Base-by-base conservation (phyloP, 345 rosid species). In the Rhizophora apiculata region DNA sequence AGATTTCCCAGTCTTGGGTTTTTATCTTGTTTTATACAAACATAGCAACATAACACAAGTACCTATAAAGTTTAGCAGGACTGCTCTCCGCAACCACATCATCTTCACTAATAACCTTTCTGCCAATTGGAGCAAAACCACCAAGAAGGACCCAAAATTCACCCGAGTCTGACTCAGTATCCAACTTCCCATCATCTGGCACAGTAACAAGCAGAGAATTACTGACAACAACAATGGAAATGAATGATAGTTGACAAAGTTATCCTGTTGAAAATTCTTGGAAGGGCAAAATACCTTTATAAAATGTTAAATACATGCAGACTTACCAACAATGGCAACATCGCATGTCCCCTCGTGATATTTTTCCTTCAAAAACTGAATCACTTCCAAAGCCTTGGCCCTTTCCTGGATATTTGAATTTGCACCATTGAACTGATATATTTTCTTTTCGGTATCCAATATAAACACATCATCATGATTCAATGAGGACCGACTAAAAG, bases 391-490 rank as follows among this genome's bases (percentile, higher is more conserved):
- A 55, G 99, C 96, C 82, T 95, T 95, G 43, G 93, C 99, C 74
- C 99, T 87, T 80, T 95, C 99, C 77, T 95, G 99, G 73, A 95
- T 95, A 79, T 89, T 95, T 46, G 99, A 92, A 80, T 95, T 92
- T 78, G 96, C 83, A 67, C 99, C 99, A 76, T 95, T 95, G 85
- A 95, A 95, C 84, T 95, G 99, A 84, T 83, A 95, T 62, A 95
- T 88, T 86, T 95, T 95, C 63, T 82, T 74, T 72, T 86, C 71
- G 52, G 90, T 84, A 75, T 95, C 98, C 82, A 95, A 79, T 76
- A 95, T 92, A 84, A 95, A 95, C 67, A 95, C 97, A 77, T 96
- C 99, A 80, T 92, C 99, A 34, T 96, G 99, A 85, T 96, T 96
- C 74, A 92, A 74, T 48, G 97, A 89, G 74, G 99, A 84, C 43